These are phyloP conservation scores for Novymonas esmeraldas DNA, from an alignment of 208 protist species.

Conservation along the genomic window DNA sequence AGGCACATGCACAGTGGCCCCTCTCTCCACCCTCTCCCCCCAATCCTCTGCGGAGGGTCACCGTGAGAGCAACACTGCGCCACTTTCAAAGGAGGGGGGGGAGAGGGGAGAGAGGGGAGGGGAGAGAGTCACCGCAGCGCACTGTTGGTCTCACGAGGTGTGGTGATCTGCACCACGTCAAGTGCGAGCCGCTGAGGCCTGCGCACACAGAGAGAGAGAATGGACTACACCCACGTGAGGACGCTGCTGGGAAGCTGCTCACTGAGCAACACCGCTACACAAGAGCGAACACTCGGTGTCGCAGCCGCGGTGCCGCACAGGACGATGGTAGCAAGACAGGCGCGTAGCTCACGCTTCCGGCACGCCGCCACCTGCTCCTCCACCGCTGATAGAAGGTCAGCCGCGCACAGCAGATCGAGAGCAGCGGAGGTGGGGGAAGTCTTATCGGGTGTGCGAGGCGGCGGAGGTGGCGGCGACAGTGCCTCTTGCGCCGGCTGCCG, in stretches of 20 bases:
- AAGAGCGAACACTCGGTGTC: slow-evolving; percentile 2
- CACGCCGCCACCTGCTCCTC: slow-evolving; percentile 13
- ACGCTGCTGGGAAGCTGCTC: slow-evolving; percentile 10
- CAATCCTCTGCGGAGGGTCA: too few relatives aligned
- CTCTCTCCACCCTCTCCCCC: too few relatives aligned
- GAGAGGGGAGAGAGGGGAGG: too few relatives aligned
- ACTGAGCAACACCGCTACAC: slow-evolving; percentile 9
- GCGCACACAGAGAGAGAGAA: not conserved
- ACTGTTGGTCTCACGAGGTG: too few relatives aligned
- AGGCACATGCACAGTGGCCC: too few relatives aligned
- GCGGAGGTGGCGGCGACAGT: not conserved
- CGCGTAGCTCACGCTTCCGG: slow-evolving; percentile 7
- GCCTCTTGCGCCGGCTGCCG: not conserved
- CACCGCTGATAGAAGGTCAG: slow-evolving; percentile 1
- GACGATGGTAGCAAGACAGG: slow-evolving; percentile 16
- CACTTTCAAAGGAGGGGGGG: too few relatives aligned
- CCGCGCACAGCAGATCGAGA: not conserved
- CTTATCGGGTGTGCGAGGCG: not conserved
- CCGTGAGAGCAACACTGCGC: too few relatives aligned
- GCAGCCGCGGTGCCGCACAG: slow-evolving; percentile 10
- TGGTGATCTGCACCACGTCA: too few relatives aligned
- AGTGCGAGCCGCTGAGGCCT: too few relatives aligned
- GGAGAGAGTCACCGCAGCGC: too few relatives aligned
- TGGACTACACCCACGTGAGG: slow-evolving; percentile 8
- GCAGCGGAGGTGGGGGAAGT: too few relatives aligned